phyloP scores from a whole-genome alignment of 1,139 yeast species.

The Yamadazyma dendronema region DNA sequence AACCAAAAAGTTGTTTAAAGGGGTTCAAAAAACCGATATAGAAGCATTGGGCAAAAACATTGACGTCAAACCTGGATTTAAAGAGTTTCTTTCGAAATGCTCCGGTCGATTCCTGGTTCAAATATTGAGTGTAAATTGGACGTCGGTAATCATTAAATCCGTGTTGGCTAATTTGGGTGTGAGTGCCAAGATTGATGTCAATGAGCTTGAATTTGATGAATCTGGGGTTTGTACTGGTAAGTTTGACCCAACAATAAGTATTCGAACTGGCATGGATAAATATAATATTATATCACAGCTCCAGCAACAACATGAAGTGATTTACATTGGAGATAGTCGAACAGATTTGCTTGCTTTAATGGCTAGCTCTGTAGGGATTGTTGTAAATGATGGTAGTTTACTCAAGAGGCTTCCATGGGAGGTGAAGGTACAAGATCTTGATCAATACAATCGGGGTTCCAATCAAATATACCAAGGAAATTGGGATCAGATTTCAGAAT shows the following conservation, averaged over 20 bases:
- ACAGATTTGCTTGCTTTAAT: slow-evolving; percentile 60
- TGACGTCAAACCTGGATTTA: slow-evolving; percentile 42
- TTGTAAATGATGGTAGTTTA: slow-evolving; percentile 35
- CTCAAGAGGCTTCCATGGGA: slow-evolving; percentile 15
- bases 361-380: slow-evolving; percentile 49
- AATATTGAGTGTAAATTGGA: slow-evolving; percentile 68
- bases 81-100: slow-evolving; percentile 31
- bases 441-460: neutral
- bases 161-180: slow-evolving; percentile 23
- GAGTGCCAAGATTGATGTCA: slow-evolving; percentile 20
- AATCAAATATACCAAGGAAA: slow-evolving; percentile 11
- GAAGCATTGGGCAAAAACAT: slow-evolving; percentile 36
- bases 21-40: slow-evolving; percentile 34
- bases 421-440: neutral
- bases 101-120: slow-evolving; percentile 30
- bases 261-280: slow-evolving; percentile 63
- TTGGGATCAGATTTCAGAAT: slow-evolving; percentile 12
- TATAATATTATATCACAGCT: slow-evolving; percentile 25
- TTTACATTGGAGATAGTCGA: slow-evolving; percentile 66
- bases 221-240: slow-evolving; percentile 41
- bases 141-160: slow-evolving; percentile 45
- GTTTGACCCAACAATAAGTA: slow-evolving; percentile 19
- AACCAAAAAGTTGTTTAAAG: slow-evolving; percentile 40
- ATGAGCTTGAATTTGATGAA: slow-evolving; percentile 48
- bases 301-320: slow-evolving; percentile 17